Conservation (phyloP, 1,139 yeast genomes). For the Suhomyces wounanorum region DNA sequence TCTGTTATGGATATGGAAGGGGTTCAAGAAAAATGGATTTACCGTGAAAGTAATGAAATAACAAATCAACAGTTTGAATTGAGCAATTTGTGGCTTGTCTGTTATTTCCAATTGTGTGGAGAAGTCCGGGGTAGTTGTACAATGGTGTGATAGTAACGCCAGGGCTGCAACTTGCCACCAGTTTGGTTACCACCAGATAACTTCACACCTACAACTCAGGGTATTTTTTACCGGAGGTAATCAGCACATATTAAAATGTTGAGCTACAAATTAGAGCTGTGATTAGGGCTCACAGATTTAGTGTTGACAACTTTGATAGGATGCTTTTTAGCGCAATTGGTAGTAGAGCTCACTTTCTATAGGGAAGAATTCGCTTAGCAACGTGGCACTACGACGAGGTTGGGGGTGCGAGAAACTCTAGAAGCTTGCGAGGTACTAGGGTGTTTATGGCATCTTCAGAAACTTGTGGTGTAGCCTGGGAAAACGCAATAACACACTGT, state of each 20-base stretch:
- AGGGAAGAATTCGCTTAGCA: too few species aligned
- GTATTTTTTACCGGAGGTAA: background rate
- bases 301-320: too few species aligned
- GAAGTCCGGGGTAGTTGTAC: conserved; percentile 6
- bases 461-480: too few species aligned
- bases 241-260: background rate
- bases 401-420: too few species aligned
- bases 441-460: too few species aligned
- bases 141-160: conserved; percentile 3
- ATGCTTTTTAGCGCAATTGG: too few species aligned
- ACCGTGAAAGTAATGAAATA: background rate
- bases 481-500: too few species aligned
- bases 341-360: too few species aligned
- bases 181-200: background rate
- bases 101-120: background rate
- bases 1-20: background rate
- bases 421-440: too few species aligned
- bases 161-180: background rate
- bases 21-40: background rate
- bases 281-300: too few species aligned
- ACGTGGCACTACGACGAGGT: too few species aligned
- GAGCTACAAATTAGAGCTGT: too few species aligned
- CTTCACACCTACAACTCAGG: background rate
- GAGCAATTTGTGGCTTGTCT: background rate
- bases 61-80: background rate